Evolutionary conservation across 176 grass and related monocot species (phyloP).

Genomic region (Microstegium vimineum): DNA sequence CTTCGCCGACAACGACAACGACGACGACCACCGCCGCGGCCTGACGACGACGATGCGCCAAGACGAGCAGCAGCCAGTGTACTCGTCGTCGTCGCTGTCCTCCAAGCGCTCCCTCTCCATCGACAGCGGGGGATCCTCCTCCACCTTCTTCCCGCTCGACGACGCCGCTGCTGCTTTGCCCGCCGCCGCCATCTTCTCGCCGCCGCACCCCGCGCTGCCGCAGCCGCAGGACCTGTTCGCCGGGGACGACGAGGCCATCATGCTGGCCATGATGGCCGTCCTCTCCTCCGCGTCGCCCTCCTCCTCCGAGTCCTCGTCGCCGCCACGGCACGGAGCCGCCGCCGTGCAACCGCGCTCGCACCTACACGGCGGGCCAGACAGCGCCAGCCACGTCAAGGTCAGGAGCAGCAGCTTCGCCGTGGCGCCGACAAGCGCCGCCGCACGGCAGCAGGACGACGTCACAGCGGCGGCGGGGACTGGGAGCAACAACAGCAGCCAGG

Average conservation of each 20-base stretch:
- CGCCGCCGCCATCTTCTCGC: not conserved
- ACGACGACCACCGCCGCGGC: not conserved
- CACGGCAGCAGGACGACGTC: conserved; percentile 18
- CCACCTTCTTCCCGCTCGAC: conserved; percentile 27
- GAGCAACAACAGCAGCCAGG: conserved; percentile 38
- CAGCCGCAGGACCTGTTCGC: conserved; percentile 3
- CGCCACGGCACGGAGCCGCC: not conserved
- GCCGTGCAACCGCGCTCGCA: not conserved
- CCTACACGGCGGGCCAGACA: too few species aligned
- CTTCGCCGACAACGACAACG: not conserved
- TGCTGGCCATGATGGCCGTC: conserved; percentile 70
- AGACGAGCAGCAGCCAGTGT: not conserved
- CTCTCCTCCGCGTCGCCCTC: conserved; percentile 70
- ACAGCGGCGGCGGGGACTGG: not conserved
- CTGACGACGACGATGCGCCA: not conserved
- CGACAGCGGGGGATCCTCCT: conserved; percentile 47
- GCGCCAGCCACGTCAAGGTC: conserved; percentile 32
- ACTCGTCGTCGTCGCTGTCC: conserved; percentile 33
- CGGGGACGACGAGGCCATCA: conserved; percentile 53
- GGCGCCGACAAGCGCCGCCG: not conserved
- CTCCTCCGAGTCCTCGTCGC: conserved; percentile 47
- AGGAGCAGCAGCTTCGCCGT: conserved; percentile 42
- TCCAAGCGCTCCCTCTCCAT: conserved; percentile 52
- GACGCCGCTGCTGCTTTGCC: not conserved
- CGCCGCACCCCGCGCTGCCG: not conserved